Conservation (phyloP, 2,329 filamentous ascomycete species). For the Chaetothyriales sp. region DNA sequence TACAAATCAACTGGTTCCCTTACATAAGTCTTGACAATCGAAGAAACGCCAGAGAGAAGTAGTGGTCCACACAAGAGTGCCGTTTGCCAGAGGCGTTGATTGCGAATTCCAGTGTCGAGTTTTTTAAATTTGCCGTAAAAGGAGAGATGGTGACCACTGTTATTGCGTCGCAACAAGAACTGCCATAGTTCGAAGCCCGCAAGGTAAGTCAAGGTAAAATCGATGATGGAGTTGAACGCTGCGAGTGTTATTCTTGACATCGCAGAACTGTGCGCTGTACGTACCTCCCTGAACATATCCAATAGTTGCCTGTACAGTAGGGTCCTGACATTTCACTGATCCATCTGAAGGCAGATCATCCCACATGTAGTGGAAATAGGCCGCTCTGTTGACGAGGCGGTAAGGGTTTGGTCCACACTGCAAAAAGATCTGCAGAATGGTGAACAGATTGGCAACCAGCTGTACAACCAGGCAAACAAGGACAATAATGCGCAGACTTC, state of each 20-base stretch:
- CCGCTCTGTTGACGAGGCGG: slow-evolving; percentile 17
- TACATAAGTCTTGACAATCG: slow-evolving; percentile 27
- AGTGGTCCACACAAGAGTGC: slow-evolving; percentile 23
- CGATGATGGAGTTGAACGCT: slow-evolving; percentile 25
- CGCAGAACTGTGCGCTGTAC: background rate
- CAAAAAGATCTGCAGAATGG: slow-evolving; percentile 24
- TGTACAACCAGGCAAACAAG: slow-evolving; percentile 23
- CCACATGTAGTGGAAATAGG: slow-evolving; percentile 29
- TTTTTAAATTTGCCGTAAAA: slow-evolving; percentile 21
- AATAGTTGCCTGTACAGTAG: slow-evolving; percentile 22
- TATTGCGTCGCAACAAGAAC: slow-evolving; percentile 22
- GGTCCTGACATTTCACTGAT: slow-evolving; percentile 24
- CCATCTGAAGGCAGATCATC: slow-evolving; percentile 23
- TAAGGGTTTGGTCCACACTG: slow-evolving; percentile 26
- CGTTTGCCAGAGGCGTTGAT: slow-evolving; percentile 26
- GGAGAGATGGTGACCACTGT: slow-evolving; percentile 17
- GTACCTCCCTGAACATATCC: slow-evolving; percentile 27
- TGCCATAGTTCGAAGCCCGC: slow-evolving; percentile 26
- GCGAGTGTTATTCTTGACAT: background rate
- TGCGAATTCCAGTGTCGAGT: slow-evolving; percentile 21
- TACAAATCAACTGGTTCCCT: background rate
- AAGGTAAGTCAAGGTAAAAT: slow-evolving; percentile 22
- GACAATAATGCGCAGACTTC: slow-evolving; percentile 21
- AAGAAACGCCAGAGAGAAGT: slow-evolving; percentile 24
- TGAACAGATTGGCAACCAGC: slow-evolving; percentile 23